phyloP scores from a whole-genome alignment of 192 early-diverging fungal genomes.

The Coemansia sp. region DNA sequence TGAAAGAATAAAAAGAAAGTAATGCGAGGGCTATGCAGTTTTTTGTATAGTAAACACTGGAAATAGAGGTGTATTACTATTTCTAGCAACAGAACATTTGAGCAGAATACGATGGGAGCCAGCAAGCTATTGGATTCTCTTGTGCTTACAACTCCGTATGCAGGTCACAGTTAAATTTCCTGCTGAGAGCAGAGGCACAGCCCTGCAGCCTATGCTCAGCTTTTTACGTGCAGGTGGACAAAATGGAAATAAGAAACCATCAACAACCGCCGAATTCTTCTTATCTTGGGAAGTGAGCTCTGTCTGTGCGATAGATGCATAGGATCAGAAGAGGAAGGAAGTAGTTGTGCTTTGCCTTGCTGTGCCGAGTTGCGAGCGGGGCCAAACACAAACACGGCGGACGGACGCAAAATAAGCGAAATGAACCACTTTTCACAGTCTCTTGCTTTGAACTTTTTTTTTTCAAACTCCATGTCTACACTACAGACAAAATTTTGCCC shows the following conservation, averaged over 20 bases:
- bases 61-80: background rate
- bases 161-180: background rate
- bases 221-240: background rate
- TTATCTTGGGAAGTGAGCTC: background rate
- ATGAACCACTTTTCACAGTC: background rate
- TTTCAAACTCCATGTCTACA: background rate
- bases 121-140: background rate
- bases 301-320: constrained; percentile 1
- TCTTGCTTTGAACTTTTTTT: too few species aligned
- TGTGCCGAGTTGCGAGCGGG: background rate
- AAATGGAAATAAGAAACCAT: background rate
- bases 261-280: background rate
- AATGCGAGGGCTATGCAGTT: background rate
- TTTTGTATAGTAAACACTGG: background rate
- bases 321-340: background rate
- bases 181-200: background rate
- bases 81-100: background rate
- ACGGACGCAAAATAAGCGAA: background rate
- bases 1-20: background rate
- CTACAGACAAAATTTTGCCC: background rate
- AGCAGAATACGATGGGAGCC: background rate
- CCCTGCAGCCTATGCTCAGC: background rate
- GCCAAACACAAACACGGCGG: background rate
- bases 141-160: background rate
- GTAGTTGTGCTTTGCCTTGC: background rate